phyloP scores from a whole-genome alignment of 2,329 filamentous ascomycete species.

The Botryotinia calthae region DNA sequence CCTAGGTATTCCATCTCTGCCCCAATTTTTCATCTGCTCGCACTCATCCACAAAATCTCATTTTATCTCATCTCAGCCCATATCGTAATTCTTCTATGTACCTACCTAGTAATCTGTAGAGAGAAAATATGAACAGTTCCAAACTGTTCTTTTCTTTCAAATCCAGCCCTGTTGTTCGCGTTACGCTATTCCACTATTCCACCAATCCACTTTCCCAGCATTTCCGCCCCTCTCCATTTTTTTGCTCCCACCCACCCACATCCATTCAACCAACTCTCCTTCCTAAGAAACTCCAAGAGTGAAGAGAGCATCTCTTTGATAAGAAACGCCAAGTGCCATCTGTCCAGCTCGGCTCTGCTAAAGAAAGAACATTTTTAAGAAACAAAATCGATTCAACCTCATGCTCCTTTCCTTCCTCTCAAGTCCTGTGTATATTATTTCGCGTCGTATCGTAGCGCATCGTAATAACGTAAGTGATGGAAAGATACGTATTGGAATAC shows the following conservation, averaged over 20 bases:
- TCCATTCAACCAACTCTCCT: not conserved
- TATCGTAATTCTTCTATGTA: not conserved
- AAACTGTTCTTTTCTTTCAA: not conserved
- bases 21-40: not conserved
- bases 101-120: not conserved
- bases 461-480: not conserved
- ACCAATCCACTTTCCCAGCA: not conserved
- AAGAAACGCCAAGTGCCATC: not conserved
- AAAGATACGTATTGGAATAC: not conserved
- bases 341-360: not conserved
- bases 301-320: not conserved
- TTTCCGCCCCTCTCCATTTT: not conserved
- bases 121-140: not conserved
- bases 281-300: not conserved
- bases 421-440: not conserved
- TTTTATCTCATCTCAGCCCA: not conserved
- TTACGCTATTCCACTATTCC: not conserved
- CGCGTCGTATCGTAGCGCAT: not conserved
- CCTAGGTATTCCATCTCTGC: not conserved
- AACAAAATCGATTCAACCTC: not conserved
- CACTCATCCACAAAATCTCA: not conserved
- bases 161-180: not conserved
- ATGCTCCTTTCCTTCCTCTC: not conserved
- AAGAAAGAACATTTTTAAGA: not conserved
- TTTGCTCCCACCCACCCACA: not conserved